A percentile compares a stretch with the other conserved stretches of the same genome.
These are phyloP conservation scores for Setaria italica DNA, from an alignment of 202 grass and related monocot genomes.

Conservation along the genomic window DNA sequence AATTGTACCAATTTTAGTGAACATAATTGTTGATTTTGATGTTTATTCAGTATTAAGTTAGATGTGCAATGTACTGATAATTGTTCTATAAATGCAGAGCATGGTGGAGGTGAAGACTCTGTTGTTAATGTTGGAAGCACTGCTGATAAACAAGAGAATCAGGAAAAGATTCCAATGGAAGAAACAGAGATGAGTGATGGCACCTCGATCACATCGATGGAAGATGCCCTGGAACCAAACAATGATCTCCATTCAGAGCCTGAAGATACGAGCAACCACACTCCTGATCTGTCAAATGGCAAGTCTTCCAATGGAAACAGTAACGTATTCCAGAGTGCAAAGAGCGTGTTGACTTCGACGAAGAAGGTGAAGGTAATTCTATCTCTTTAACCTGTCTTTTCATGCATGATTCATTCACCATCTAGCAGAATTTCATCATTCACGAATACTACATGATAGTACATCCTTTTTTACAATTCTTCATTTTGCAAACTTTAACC, in stretches of 20 bases:
- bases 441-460: too few relatives aligned
- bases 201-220: slow-evolving; percentile 46
- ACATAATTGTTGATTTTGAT: not conserved
- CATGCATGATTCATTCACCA: not conserved
- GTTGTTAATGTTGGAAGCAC: slow-evolving; percentile 9
- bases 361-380: slow-evolving; percentile 48
- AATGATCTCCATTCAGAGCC: slow-evolving; percentile 41
- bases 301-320: slow-evolving; percentile 33
- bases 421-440: not conserved
- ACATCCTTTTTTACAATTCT: not conserved
- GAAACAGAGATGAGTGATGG: slow-evolving; percentile 47
- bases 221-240: slow-evolving; percentile 40
- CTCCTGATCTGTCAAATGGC: slow-evolving; percentile 26
- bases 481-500: not conserved
- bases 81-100: slow-evolving; percentile 42
- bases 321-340: slow-evolving; percentile 47
- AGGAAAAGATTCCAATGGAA: slow-evolving; percentile 28
- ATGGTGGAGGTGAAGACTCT: slow-evolving; percentile 14
- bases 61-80: slow-evolving; percentile 23
- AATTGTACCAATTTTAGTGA: not conserved
- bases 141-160: slow-evolving; percentile 36
- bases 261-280: slow-evolving; percentile 37
- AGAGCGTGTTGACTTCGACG: slow-evolving; percentile 3
- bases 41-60: not conserved
- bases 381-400: not conserved